phyloP scores from a whole-genome alignment of 1,139 yeast genomes.

The Nakaseomyces uthaithaninus region DNA sequence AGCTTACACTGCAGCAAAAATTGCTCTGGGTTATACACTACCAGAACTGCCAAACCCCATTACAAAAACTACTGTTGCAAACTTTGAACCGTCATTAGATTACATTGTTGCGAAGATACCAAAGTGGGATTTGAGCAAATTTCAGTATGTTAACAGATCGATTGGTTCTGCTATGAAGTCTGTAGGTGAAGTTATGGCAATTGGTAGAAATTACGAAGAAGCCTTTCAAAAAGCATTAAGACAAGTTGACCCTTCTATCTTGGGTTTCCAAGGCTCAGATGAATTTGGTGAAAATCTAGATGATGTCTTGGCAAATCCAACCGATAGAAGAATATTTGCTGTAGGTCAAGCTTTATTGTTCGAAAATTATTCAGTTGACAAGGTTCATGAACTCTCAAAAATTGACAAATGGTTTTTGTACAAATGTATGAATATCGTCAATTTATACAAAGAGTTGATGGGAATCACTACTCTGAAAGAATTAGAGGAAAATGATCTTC shows the following conservation, averaged over 20 bases:
- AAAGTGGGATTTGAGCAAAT: conserved; percentile 94
- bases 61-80: conserved; percentile 90
- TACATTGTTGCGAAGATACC: conserved; percentile 96
- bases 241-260: conserved; percentile 85
- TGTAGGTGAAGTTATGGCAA: conserved; percentile 99
- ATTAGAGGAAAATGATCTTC: conserved; percentile 52
- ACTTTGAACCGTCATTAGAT: conserved; percentile 94
- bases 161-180: conserved; percentile 97
- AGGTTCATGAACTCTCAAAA: conserved; percentile 81
- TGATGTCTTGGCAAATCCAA: conserved; percentile 74
- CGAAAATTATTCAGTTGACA: conserved; percentile 83
- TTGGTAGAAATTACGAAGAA: conserved; percentile 96
- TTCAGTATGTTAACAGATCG: conserved; percentile 87
- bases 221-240: conserved; percentile 97
- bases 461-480: conserved; percentile 46
- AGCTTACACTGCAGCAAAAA: conserved; percentile 97
- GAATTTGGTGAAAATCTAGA: conserved; percentile 59
- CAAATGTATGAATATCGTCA: conserved; percentile 84
- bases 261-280: conserved; percentile 88
- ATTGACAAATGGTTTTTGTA: conserved; percentile 94
- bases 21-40: conserved; percentile 87
- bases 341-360: conserved; percentile 93
- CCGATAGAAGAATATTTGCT: conserved; percentile 97
- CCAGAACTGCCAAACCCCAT: conserved; percentile 96
- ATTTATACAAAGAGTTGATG: conserved; percentile 77